Evolutionary conservation across 2,329 filamentous ascomycete species (phyloP).

Genomic region (Mollisiaceae sp.): DNA sequence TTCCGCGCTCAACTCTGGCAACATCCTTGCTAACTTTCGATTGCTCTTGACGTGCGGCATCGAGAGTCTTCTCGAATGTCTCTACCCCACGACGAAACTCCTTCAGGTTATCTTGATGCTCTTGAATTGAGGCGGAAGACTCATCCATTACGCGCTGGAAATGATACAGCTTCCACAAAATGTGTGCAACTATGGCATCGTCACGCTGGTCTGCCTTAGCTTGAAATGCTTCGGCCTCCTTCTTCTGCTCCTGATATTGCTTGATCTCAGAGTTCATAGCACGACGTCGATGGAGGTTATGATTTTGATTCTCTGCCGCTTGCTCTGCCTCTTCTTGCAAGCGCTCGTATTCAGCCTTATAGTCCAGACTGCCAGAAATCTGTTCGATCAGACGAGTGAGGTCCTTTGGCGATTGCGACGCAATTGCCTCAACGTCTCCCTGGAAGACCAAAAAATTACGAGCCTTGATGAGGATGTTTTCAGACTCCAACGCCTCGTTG

Average conservation of each 20-base stretch:
- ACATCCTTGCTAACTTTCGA: constrained; percentile 77
- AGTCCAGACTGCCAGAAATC: constrained; percentile 94
- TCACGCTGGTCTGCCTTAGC: constrained; percentile 90
- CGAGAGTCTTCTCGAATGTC: constrained; percentile 79
- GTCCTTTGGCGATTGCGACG: constrained; percentile 91
- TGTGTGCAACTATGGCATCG: constrained; percentile 88
- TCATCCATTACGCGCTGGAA: constrained; percentile 94
- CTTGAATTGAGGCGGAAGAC: constrained; percentile 87
- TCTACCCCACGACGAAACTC: constrained; percentile 89
- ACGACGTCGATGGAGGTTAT: constrained; percentile 85
- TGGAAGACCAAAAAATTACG: constrained; percentile 98
- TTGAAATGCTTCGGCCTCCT: constrained; percentile 91
- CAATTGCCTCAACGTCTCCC: constrained; percentile 96
- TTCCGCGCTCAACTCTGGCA: constrained; percentile 79
- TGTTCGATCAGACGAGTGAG: constrained; percentile 94
- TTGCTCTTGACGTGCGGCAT: constrained; percentile 84
- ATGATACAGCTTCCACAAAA: constrained; percentile 95
- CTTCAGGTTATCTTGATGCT: constrained; percentile 92
- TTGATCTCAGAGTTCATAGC: constrained; percentile 98
- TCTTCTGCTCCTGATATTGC: constrained; percentile 96
- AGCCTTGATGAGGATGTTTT: constrained; percentile 98
- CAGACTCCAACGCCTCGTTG: constrained; percentile 87
- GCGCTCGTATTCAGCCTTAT: constrained; percentile 90
- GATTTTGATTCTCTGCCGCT: constrained; percentile 85
- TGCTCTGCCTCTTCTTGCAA: constrained; percentile 87